Evolutionary conservation across 495 filamentous ascomycete species (phyloP), one percentile per base, ranked within the genome.

Genomic region (Tetracladium marchalianum): DNA sequence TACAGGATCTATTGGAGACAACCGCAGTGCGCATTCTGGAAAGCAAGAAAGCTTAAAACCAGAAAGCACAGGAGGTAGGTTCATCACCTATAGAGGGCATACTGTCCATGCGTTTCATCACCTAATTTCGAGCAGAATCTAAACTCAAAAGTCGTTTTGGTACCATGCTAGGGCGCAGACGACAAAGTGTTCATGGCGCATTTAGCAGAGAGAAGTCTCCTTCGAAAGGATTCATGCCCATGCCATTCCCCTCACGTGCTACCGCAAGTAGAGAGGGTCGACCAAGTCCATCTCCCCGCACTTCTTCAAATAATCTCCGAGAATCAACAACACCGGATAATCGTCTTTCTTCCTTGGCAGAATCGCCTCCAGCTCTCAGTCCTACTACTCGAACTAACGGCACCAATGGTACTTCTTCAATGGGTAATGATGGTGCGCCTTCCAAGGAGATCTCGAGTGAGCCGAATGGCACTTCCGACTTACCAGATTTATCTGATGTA

Each of bases 91-190:
- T 27, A 3, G 3, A 27, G 22, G 22, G 7, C 22, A 7, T 27
- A 27, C 22, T 27, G 22, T 27, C 22, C 22, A 3, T 27, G 3
- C 7, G 22, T 3, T 27, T 27, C 22, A 27, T 27, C 22, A 27
- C 3, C 22, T 27, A 27, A 27, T 7, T 27, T 27, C 22, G 10
- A 22, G 39, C 42, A 62, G 72, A 75, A 53, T 71, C 71, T 56
- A 63, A 68, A 42, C 66, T 87, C 11, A 80, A 80, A 55, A 54
- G 51, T 16, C 75, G 84, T 43, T 71, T 90, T 34, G 85, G 85
- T 6, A 90, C 85, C n/a, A 85, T 90, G 61, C 77, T 90, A 55
- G 79, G 79, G 36, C 68, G 82, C 11, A 67, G 82, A 50, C 70
- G 75, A 31, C 73, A 78, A 57, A 78, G 74, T 55, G 62, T 77